Evolutionary conservation across 2,329 filamentous ascomycete species (phyloP), one percentile per base, ranked within the genome.

Genomic region (Verticillium nonalfalfae): DNA sequence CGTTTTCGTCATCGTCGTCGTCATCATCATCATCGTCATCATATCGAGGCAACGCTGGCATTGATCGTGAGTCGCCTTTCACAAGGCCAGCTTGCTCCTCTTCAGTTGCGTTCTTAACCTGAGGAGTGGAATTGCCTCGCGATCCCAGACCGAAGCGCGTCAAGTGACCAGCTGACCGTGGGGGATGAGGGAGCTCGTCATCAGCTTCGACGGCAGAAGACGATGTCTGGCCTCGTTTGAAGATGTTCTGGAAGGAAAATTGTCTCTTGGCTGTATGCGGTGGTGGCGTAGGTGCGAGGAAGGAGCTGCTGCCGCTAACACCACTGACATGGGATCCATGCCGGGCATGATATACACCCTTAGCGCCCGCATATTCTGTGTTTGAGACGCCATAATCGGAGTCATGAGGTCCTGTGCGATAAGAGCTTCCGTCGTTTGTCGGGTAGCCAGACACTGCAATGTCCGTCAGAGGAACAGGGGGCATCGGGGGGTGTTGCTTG

Each of bases 221-320:
- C 70, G 63, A 67, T 57, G 69, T 65, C 66, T 79, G 79, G 66
- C 81, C 76, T 58, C 87, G 83, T 63, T 79, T 78, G 74, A 97
- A 95, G 59, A 97, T 86, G 66, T 90, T 92, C 66, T 93, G 89
- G 80, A 98, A 98, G 18, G 91, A 96, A 76, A 98, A 99, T 71
- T 97, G 91, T 63, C 94, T 84, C 66, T 80, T 84, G 11, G 89
- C 85, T 35, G 79, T 78, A 60, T 83, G 85, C 3, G 82, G 86
- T 4, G 87, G 87, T 1, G 88, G 87, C 3, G 84, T 81, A 0
- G 88, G 88, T 1, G 86, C 69, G 7, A 75, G 65, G 33, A 59
- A 81, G 3, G 75, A 77, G 13, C 81, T 74, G 58, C 74, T 77
- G 21, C 71, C 74, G 67, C 71, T 75, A 63, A 74, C 75, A 62